Evolutionary conservation across 768 basidiomycete species (phyloP).

Genomic region (Serendipita sp.): DNA sequence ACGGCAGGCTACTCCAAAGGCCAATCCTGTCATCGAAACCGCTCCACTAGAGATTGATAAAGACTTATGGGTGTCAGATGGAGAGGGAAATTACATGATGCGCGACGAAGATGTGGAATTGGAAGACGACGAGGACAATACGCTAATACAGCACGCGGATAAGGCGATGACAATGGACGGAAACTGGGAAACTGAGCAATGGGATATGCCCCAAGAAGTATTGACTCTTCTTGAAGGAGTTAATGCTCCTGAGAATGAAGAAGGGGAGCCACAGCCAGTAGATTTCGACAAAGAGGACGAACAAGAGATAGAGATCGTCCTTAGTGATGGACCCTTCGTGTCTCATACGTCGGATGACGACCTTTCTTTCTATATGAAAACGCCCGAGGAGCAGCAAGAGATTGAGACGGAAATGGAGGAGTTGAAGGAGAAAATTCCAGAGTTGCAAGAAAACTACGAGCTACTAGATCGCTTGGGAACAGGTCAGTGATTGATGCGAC

Average conservation of each 20-base stretch:
- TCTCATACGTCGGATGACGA: constrained; percentile 37
- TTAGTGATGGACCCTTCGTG: constrained; percentile 22
- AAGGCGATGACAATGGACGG: too few species aligned
- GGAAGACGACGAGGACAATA: not conserved
- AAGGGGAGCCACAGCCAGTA: constrained; percentile 19
- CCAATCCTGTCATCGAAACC: not conserved
- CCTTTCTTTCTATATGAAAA: constrained; percentile 38
- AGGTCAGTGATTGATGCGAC: constrained; percentile 19
- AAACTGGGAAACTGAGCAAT: not conserved
- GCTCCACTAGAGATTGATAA: not conserved
- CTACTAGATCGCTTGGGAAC: constrained; percentile 87
- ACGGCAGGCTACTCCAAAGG: not conserved
- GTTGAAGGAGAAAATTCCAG: constrained; percentile 48
- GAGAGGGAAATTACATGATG: not conserved
- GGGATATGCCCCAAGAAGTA: not conserved
- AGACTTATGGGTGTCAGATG: not conserved
- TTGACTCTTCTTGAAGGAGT: too few species aligned
- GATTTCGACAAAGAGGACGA: constrained; percentile 23
- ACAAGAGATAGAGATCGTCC: constrained; percentile 21
- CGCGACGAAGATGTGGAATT: not conserved
- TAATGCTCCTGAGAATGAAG: constrained; percentile 27
- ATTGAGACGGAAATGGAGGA: constrained; percentile 65
- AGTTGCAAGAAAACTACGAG: constrained; percentile 51
- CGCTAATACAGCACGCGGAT: too few species aligned
- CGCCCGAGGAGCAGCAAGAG: constrained; percentile 52